These are phyloP conservation scores for Lipomyces starkeyi DNA, from an alignment of 805 yeast species.

Conservation along the genomic window DNA sequence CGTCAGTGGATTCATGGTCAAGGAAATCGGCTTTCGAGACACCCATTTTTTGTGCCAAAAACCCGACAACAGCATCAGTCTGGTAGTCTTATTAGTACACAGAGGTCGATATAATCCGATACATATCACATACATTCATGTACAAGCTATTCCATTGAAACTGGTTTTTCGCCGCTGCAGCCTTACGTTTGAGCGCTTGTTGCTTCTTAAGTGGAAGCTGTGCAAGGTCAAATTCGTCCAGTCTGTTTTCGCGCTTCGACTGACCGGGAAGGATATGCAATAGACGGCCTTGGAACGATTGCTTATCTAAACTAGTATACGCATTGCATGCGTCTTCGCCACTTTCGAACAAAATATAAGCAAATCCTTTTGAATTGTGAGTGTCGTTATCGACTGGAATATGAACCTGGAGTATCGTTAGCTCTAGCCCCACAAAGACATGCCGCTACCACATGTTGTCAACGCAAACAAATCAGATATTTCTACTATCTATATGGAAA, in stretches of 20 bases:
- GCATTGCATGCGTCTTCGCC: constrained; percentile 79
- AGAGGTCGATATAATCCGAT: background rate
- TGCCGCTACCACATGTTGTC: background rate
- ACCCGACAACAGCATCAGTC: constrained; percentile 87
- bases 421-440: background rate
- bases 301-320: constrained; percentile 74
- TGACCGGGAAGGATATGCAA: constrained; percentile 88
- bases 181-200: constrained; percentile 79
- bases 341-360: constrained; percentile 74
- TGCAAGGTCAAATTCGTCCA: constrained; percentile 90
- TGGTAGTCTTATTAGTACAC: background rate
- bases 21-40: constrained; percentile 80
- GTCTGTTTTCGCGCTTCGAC: constrained; percentile 75
- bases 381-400: constrained; percentile 90
- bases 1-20: constrained; percentile 82
- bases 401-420: constrained; percentile 58
- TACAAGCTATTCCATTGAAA: constrained; percentile 95
- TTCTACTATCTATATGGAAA: constrained; percentile 34
- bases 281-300: constrained; percentile 91
- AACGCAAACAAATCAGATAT: constrained; percentile 26
- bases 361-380: constrained; percentile 91
- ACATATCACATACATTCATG: constrained; percentile 57
- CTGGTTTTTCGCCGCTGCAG: constrained; percentile 81
- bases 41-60: constrained; percentile 86
- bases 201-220: constrained; percentile 93